These are phyloP conservation scores for Scalesia atractyloides DNA, from an alignment of 129 eudicot genomes.

Conservation along the genomic window DNA sequence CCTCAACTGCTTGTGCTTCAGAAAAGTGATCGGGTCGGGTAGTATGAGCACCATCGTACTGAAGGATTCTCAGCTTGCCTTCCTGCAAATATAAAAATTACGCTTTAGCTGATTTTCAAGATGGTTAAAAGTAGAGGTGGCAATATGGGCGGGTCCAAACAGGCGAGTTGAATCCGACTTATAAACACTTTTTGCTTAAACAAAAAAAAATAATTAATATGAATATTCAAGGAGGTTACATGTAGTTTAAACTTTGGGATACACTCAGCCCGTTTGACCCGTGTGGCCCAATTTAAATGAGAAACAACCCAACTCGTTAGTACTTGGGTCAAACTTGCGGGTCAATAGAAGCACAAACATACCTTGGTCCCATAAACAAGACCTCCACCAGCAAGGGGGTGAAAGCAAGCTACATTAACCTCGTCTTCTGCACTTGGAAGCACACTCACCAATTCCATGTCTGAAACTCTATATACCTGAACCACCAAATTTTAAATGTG, in stretches of 20 bases:
- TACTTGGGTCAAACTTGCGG: neutral
- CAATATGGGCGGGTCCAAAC: neutral
- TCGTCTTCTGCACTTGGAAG: slow-evolving; percentile 99
- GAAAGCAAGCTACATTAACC: slow-evolving; percentile 98
- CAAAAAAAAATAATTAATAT: neutral
- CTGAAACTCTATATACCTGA: slow-evolving; percentile 93
- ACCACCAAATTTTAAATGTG: slow-evolving; percentile 3
- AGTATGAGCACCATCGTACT: slow-evolving; percentile 52
- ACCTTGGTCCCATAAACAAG: slow-evolving; percentile 99
- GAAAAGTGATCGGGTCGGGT: slow-evolving; percentile 29
- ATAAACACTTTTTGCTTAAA: neutral
- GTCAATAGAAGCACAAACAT: neutral
- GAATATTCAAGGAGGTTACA: neutral
- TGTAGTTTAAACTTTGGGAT: neutral
- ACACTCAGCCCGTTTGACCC: neutral
- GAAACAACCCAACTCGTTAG: neutral
- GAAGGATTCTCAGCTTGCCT: slow-evolving; percentile 96
- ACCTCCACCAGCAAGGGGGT: slow-evolving; percentile 95
- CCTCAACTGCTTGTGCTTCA: slow-evolving; percentile 39
- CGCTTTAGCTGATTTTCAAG: neutral
- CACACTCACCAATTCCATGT: slow-evolving; percentile 98
- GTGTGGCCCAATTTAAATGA: neutral
- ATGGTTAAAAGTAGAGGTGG: neutral
- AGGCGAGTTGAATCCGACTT: neutral
- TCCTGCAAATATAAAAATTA: slow-evolving; percentile 51